Conservation (phyloP, 2,329 filamentous ascomycete genomes). For the Magnaporthiopsis incrustans region DNA sequence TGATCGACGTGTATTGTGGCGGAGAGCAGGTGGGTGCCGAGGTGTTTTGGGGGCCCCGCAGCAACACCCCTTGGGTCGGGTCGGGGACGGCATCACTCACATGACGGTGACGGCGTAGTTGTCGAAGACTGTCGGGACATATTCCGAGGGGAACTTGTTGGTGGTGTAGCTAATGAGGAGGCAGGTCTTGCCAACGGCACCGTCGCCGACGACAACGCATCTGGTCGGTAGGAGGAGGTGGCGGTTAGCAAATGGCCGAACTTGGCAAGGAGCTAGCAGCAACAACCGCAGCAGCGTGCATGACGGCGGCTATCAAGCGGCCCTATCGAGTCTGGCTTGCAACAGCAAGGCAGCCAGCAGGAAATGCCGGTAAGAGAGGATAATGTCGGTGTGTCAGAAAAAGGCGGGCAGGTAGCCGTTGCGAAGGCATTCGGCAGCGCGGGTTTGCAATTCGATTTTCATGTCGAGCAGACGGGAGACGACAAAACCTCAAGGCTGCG, state of each 20-base stretch:
- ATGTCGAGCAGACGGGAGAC: too few relatives aligned
- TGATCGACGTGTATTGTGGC: background rate
- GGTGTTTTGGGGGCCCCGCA: background rate
- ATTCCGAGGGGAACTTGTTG: slow-evolving; percentile 99
- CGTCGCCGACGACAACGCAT: slow-evolving; percentile 97
- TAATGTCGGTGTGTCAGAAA: background rate
- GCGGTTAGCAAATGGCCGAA: background rate
- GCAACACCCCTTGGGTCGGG: background rate
- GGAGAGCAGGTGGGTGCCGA: background rate
- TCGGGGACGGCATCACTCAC: slow-evolving; percentile 50
- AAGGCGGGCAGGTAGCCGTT: background rate
- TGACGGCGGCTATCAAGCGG: background rate
- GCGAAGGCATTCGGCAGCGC: background rate
- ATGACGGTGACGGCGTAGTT: slow-evolving; percentile 99
- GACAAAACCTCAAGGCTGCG: background rate
- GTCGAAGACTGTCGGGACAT: slow-evolving; percentile 98
- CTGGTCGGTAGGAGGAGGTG: slow-evolving; percentile 36
- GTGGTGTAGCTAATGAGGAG: slow-evolving; percentile 98
- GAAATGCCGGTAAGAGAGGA: background rate
- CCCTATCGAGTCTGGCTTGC: background rate
- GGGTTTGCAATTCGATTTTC: background rate
- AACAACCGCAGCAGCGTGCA: background rate
- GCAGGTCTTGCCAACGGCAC: slow-evolving; percentile 99
- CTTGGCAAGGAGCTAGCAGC: background rate
- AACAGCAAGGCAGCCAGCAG: background rate